Base-by-base conservation (phyloP, 805 yeast genomes). In the Helenozyma rhizophorensis region DNA sequence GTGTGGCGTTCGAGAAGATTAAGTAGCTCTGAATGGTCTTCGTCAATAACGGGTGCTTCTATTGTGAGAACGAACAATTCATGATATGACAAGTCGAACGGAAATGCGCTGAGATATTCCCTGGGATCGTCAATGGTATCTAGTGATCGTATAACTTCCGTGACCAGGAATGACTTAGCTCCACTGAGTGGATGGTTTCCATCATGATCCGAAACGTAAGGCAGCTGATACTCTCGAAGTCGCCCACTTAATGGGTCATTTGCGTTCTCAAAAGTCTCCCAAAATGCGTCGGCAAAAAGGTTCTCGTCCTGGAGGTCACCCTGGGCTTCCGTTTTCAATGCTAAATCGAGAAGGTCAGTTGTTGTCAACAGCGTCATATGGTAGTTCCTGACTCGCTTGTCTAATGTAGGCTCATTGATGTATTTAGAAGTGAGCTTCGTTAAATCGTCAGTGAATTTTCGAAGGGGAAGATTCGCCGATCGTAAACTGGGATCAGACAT, bases 291-390 rank as follows among this genome's bases (percentile, higher is more conserved):
- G n/a, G n/a, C n/a, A n/a, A n/a, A n/a, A n/a, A n/a, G n/a, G 19
- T 6, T 3, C 24, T 13, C n/a, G 34, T 23, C n/a, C 34, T 28
- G 7, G 33, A 27, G 47, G 45, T 40, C 11, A 37, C 19, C 5
- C 37, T 19, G 11, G 24, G 14, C 25, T 11, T 23, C 25, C 16
- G 39, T 19, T 25, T 40, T 40, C 13, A 51, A 29, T 0, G 66
- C 68, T 27, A 58, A 38, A 9, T 36, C 36, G 28, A 65, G 54
- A 2, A 62, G 12, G 36, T 62, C 70, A 0, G 45, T 39, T 17
- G 54, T 45, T 3, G 44, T 28, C 19, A 64, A 44, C 16, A 57
- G 56, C 1, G 65, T 53, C 14, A 62, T 43, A 32, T 62, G 62
- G 42, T 65, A 65, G 23, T 44, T 49, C 14, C 66, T 40, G 2